Percentiles rank a stretch among this genome's conserved stretches.
Conservation (phyloP, 495 filamentous ascomycete genomes). For the Mycothermus thermophilus region DNA sequence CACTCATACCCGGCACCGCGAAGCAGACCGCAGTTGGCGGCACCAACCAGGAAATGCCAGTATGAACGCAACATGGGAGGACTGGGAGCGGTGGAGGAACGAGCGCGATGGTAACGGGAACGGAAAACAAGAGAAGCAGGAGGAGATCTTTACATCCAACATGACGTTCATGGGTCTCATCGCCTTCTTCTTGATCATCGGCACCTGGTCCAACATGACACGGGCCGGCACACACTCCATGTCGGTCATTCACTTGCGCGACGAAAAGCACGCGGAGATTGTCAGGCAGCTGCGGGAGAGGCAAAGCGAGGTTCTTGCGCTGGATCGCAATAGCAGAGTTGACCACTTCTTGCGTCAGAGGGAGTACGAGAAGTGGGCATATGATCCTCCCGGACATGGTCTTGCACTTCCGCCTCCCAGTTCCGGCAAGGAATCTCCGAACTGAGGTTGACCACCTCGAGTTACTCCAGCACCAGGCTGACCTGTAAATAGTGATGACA, state of each 20-base stretch:
- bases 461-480: too few species aligned
- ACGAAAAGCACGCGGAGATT: slow-evolving; percentile 47
- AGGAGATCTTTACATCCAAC: slow-evolving; percentile 59
- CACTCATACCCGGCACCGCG: slow-evolving; percentile 22
- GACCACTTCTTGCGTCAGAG: slow-evolving; percentile 58
- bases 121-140: slow-evolving; percentile 37
- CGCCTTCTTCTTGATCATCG: slow-evolving; percentile 49
- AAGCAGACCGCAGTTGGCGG: slow-evolving; percentile 34
- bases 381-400: slow-evolving; percentile 8
- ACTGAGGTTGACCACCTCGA: too few species aligned
- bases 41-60: slow-evolving; percentile 43
- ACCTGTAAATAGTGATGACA: too few species aligned
- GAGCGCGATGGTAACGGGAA: slow-evolving; percentile 34
- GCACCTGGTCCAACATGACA: slow-evolving; percentile 51
- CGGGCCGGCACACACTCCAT: slow-evolving; percentile 45
- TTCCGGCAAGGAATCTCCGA: neutral
- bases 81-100: slow-evolving; percentile 84
- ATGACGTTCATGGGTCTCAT: slow-evolving; percentile 58
- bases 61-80: slow-evolving; percentile 91
- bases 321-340: slow-evolving; percentile 49
- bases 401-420: neutral
- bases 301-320: slow-evolving; percentile 35
- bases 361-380: slow-evolving; percentile 28
- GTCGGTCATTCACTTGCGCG: slow-evolving; percentile 46
- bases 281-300: slow-evolving; percentile 45